Conservation (phyloP, 1,139 yeast genomes). For the Zygosaccharomyces sapae region DNA sequence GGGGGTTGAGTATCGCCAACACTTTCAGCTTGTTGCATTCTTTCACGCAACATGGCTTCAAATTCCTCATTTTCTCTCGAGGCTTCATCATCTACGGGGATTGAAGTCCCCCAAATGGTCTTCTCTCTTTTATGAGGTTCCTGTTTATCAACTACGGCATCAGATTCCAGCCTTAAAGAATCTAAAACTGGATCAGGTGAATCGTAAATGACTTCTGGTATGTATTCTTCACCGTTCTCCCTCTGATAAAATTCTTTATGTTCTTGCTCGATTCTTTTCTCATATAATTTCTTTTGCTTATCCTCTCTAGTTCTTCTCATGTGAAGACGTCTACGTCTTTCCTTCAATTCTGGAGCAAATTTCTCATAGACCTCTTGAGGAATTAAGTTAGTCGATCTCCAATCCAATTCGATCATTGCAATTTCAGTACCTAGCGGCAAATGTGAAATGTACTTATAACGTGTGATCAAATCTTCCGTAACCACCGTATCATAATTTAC, state of each 20-base stretch:
- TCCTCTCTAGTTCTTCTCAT: constrained; percentile 64
- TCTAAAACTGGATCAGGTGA: constrained; percentile 11
- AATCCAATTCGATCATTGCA: constrained; percentile 80
- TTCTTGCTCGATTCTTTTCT: constrained; percentile 56
- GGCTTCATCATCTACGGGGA: constrained; percentile 39
- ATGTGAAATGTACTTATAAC: constrained; percentile 72
- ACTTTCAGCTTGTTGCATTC: constrained; percentile 19
- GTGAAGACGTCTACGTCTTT: constrained; percentile 52
- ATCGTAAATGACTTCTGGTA: constrained; percentile 3
- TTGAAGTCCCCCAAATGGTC: constrained; percentile 62
- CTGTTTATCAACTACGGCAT: constrained; percentile 6
- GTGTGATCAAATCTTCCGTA: constrained; percentile 49
- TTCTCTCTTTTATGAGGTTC: constrained; percentile 32
- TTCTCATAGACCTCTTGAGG: constrained; percentile 49
- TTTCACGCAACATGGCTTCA: constrained; percentile 29
- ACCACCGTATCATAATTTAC: constrained; percentile 59
- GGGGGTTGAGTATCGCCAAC: constrained; percentile 1
- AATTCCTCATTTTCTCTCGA: constrained; percentile 31
- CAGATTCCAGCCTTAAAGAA: constrained; percentile 15
- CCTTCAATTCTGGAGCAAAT: constrained; percentile 58
- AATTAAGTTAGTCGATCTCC: constrained; percentile 50
- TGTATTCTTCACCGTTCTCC: constrained; percentile 44
- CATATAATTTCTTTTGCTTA: constrained; percentile 54
- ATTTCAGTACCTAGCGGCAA: constrained; percentile 81
- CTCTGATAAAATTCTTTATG: constrained; percentile 53